Base-by-base conservation (phyloP, 352 stramenopile genomes). In the Pythium periplocum region DNA sequence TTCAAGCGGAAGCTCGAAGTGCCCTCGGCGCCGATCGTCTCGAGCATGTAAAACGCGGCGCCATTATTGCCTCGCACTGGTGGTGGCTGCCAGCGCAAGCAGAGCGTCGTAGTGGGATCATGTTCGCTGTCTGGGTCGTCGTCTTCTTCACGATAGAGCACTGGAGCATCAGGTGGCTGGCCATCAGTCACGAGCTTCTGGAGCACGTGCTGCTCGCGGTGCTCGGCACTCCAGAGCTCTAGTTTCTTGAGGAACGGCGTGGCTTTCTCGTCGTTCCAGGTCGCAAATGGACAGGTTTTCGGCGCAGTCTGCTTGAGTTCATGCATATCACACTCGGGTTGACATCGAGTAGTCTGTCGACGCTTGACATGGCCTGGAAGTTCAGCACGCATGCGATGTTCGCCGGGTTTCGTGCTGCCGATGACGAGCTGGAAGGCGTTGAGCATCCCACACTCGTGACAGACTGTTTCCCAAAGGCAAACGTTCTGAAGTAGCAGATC, bases 381-480 rank as follows among this genome's bases (percentile, higher is more conserved):
- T 56, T 93, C 83, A 4, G 80, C 68, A 6, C 83, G 76, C 55
- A 83, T 75, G 30, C 82, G 77, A 47, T 59, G 53, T 12, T 55
- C 47, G 11, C 65, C 68, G 31, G 67, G 59, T 36, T 77, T 73
- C 0, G 69, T 83, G 37, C 59, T 69, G 4, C 76, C 66, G 7
- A 91, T 57, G 5, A 90, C 74, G 8, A 97, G 68, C 44, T 94
- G 78, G 53, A 95, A 97, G 34, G 84, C 89, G 45, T 95, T 93
- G 30, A 93, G 61, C 85, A 97, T 96, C 12, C 87, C 87, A 40
- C 86, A 96, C 48, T 90, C 83, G 52, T 92, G 86, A 57, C 89
- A 97, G 3, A 95, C 90, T 0, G 89, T 95, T 57, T 96, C 84
- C 87, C 89, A 97, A 68, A 92, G 87, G 63, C 89, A 97, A 45